Base-by-base conservation (phyloP, 1,284 basidiomycete species). In the Chiua sp. region DNA sequence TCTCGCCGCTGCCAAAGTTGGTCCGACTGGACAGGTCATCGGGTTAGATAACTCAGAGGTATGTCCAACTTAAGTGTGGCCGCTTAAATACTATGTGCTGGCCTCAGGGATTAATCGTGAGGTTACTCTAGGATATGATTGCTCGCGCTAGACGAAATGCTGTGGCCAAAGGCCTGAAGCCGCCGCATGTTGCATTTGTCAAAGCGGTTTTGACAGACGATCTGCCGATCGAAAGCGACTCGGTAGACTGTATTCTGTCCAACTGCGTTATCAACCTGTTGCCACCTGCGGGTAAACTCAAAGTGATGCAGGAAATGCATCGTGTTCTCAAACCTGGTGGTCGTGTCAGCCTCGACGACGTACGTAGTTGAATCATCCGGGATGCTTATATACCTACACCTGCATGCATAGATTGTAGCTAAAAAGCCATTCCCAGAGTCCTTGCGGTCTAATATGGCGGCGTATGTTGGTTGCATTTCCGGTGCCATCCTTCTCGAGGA, bases 241-340 rank as follows among this genome's bases (percentile, higher is more conserved):
- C 80, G 0, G 76, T 84, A 20, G 81, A 87, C 61, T 84, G 81
- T 59, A 72, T 87, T 22, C 65, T 85, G 12, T 84, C 82, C 18
- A 87, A 85, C 67, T 85, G 83, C 56, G 82, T 84, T 7, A 73
- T 86, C 66, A 84, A 85, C 66, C 71, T 84, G 4, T 61, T 85
- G 6, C 80, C 82, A 0, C 61, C 60, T 1, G 66, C 69, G 20
- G 79, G 76, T 6, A 86, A 83, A 65, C 68, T 68, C 12, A 66
- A 55, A 20, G 61, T 82, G 12, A 67, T 84, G 51, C 75, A 76
- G 47, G 84, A 86, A 62, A 71, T 75, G 1, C 67, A 77, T 52
- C 75, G 84, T 16, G 71, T 85, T 7, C 71, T 86, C 49, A 84
- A 80, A 65, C 79, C 80, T 7, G 82, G 82, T 52, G 84, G 85